phyloP scores from a whole-genome alignment of 1,284 basidiomycete genomes.

The Sanghuangporus weigelae region DNA sequence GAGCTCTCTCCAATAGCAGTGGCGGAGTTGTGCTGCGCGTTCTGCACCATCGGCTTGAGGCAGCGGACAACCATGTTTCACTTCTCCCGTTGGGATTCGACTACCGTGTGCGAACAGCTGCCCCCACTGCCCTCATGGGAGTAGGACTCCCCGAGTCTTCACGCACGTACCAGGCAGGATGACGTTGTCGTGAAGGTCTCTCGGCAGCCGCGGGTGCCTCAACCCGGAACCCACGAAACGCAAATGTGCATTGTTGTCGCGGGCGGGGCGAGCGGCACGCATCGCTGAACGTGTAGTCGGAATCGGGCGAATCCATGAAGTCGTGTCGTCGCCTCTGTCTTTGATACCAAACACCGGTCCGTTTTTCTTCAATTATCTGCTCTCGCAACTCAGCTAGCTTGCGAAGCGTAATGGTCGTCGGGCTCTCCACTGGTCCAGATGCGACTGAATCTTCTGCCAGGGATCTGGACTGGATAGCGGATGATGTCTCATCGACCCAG shows the following conservation, averaged over 20 bases:
- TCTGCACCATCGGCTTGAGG: too few relatives aligned
- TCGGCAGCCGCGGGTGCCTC: neutral
- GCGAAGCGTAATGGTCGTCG: neutral
- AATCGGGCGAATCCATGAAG: neutral
- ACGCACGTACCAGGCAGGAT: neutral
- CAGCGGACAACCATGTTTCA: too few relatives aligned
- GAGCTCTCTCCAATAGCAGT: too few relatives aligned
- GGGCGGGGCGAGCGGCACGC: neutral
- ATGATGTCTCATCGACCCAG: too few relatives aligned
- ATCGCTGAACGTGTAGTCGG: neutral
- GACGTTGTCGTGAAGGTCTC: neutral
- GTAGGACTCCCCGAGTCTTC: neutral
- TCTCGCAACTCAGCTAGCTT: neutral
- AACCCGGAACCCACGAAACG: neutral
- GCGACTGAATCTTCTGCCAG: too few relatives aligned
- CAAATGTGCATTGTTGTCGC: neutral
- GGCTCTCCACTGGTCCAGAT: too few relatives aligned
- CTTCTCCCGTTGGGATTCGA: too few relatives aligned
- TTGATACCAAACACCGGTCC: neutral
- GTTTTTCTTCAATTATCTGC: neutral
- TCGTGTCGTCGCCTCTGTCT: neutral
- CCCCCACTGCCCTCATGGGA: neutral
- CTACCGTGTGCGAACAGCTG: too few relatives aligned
- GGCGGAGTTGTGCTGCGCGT: too few relatives aligned
- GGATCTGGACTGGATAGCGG: too few relatives aligned